Evolutionary conservation across 2,329 filamentous ascomycete genomes (phyloP).

Genomic region (Hypocreales sp.): DNA sequence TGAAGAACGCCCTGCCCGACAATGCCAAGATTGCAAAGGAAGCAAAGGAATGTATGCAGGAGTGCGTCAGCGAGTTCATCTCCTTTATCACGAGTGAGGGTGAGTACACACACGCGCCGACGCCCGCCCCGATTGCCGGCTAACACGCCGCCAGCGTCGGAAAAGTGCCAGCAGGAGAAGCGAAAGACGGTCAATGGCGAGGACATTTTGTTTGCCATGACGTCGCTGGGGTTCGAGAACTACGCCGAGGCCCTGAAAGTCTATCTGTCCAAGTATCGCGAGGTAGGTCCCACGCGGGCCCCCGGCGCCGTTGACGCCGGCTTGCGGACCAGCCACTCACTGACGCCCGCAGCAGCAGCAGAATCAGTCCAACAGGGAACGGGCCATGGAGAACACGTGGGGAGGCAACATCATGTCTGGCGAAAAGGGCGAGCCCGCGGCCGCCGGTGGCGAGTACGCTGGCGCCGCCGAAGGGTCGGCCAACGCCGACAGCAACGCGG

Average conservation of each 20-base stretch:
- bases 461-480: constrained; percentile 23
- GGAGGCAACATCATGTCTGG: constrained; percentile 14
- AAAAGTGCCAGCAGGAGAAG: constrained; percentile 99
- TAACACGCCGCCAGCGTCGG: constrained; percentile 88
- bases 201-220: constrained; percentile 98
- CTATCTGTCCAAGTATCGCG: constrained; percentile 91
- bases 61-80: constrained; percentile 99
- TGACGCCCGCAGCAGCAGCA: too few species aligned
- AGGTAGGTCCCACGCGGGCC: constrained; percentile 41
- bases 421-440: constrained; percentile 15
- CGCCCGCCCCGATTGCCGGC: too few species aligned
- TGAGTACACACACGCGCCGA: constrained; percentile 26
- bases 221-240: constrained; percentile 95
- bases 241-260: constrained; percentile 97
- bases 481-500: constrained; percentile 23
- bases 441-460: constrained; percentile 20
- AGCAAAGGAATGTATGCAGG: constrained; percentile 99
- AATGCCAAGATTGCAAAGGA: constrained; percentile 99
- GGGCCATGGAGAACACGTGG: constrained; percentile 21
- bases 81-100: constrained; percentile 99
- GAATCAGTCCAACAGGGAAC: constrained; percentile 23
- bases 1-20: constrained; percentile 94
- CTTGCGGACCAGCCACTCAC: too few species aligned
- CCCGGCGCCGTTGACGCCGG: too few species aligned
- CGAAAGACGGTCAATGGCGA: constrained; percentile 98